Base-by-base conservation (phyloP, 306 rosid species). In the Pyrus betulifolia region DNA sequence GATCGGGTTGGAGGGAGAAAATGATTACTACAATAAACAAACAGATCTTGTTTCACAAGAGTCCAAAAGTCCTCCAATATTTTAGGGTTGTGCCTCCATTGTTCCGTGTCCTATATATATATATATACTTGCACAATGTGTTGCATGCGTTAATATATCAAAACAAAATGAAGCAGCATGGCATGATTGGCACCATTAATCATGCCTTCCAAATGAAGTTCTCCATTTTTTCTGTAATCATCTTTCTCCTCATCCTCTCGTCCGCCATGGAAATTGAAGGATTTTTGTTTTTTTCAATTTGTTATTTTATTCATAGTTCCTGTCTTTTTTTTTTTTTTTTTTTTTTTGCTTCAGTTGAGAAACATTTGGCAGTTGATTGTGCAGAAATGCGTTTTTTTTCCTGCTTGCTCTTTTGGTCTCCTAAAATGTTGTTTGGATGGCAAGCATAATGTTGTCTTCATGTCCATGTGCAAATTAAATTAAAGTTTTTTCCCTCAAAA, bases 211-310 rank as follows among this genome's bases (percentile, higher is more conserved):
- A 49, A 49, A 49, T 15, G 21, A 49, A 49, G 3, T 49, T 49
- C 55, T 49, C 55, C 21, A 49, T 14, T 49, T 49, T 49, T 17
- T 49, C 8, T 49, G 55, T 49, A 5, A 49, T 35, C 40, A 35
- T 76, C 55, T 51, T 83, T 74, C 21, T 86, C 27, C 30, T 85
- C 25, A 19, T 86, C 42, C 52, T 74, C 33, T 84, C 61, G 51
- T 76, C 59, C 12, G 59, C 70, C 27, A 64, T 71, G 78, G 81
- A 83, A 19, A 81, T 77, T 21, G 84, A 86, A 44, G 85, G 11
- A 4, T 30, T 4, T 38, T 6, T 38, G n/a, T 38, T 38, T 6
- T 64, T 23, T 8, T 10, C 2, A 18, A 58, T 58, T 58, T 58
- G 14, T 22, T 9, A 57, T 10, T 58, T 58, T 58, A 21, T 58